phyloP scores from a whole-genome alignment of 176 grass and related monocot genomes.

The Miscanthus lutarioriparius region DNA sequence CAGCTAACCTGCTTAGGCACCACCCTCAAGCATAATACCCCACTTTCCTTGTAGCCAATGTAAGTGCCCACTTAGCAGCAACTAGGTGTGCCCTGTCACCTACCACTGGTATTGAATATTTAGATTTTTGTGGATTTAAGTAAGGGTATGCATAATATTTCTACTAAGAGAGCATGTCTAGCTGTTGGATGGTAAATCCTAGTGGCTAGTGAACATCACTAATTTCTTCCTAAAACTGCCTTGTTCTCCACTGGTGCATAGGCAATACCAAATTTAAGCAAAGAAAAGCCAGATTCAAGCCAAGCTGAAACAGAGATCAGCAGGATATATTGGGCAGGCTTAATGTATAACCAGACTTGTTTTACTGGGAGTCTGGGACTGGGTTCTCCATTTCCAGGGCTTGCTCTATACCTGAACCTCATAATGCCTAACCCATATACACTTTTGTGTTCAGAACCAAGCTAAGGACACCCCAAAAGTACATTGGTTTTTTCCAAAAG shows the following conservation, averaged over 20 bases:
- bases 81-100: not conserved
- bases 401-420: not conserved
- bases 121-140: not conserved
- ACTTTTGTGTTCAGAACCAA: conserved; percentile 4
- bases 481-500: not conserved
- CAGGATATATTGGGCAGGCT: not conserved
- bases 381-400: not conserved
- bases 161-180: not conserved
- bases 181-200: conserved; percentile 5
- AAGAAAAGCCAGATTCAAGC: not conserved
- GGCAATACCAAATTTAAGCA: too few species aligned
- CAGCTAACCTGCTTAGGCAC: not conserved
- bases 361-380: not conserved
- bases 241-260: not conserved
- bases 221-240: not conserved
- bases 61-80: not conserved
- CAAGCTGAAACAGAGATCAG: not conserved
- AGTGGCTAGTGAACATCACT: not conserved
- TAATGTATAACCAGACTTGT: not conserved
- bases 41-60: not conserved
- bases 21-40: not conserved
- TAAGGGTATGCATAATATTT: not conserved
- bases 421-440: not conserved
- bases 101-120: not conserved
- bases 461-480: not conserved